These are phyloP conservation scores for Hibiscus tridactylites DNA, from an alignment of 345 rosid species.

Conservation along the genomic window DNA sequence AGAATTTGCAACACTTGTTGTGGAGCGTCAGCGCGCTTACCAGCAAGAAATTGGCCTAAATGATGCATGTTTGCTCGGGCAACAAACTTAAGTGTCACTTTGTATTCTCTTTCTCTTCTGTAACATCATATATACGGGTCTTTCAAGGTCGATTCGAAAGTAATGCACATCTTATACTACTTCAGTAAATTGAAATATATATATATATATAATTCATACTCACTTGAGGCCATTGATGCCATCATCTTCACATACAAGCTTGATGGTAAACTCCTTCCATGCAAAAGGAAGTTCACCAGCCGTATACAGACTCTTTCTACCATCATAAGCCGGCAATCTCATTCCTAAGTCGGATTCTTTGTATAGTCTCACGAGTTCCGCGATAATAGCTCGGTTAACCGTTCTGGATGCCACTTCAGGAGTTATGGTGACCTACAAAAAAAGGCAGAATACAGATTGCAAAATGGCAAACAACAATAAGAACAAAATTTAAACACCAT, in stretches of 20 bases:
- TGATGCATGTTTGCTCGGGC: constrained; percentile 23
- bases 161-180: neutral
- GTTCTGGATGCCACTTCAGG: neutral
- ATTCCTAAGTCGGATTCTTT: neutral
- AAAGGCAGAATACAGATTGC: neutral
- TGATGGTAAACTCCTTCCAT: neutral
- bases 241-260: neutral
- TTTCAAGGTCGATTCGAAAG: neutral
- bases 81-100: constrained; percentile 29
- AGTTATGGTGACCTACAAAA: neutral
- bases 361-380: neutral
- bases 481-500: neutral
- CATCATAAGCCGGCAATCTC: neutral
- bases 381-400: neutral
- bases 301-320: neutral
- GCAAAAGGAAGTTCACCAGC: neutral
- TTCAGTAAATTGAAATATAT: neutral
- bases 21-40: constrained; percentile 31
- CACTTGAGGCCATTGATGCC: neutral
- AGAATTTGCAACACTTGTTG: constrained; percentile 31
- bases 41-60: constrained; percentile 20
- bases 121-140: neutral
- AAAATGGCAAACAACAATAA: neutral
- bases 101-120: constrained; percentile 14
- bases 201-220: neutral